Conservation (phyloP, 768 basidiomycete species). For the Hygrophorus pudorinus region DNA sequence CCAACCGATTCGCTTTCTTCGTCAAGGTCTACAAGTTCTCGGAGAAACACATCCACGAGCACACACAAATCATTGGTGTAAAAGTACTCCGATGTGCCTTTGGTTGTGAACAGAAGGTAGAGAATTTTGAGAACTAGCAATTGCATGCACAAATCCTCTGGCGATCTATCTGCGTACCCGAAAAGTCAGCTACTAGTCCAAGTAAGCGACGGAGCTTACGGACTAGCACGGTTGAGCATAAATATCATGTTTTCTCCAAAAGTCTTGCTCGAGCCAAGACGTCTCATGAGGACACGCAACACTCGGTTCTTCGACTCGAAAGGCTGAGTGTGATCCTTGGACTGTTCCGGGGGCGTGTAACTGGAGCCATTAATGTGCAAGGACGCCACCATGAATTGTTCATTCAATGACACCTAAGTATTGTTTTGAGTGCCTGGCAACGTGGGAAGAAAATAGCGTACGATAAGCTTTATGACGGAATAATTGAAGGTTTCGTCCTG, state of each 20-base stretch:
- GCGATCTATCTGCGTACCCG: constrained; percentile 51
- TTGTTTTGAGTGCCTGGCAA: neutral
- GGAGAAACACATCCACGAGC: constrained; percentile 94
- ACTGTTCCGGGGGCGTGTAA: constrained; percentile 4
- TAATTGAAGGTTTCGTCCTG: constrained; percentile 93
- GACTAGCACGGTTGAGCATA: constrained; percentile 93
- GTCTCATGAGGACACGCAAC: constrained; percentile 71
- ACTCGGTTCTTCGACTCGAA: constrained; percentile 64
- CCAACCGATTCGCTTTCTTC: constrained; percentile 89
- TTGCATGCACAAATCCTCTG: constrained; percentile 93
- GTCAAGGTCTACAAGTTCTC: constrained; percentile 84
- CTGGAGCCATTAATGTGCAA: constrained; percentile 19
- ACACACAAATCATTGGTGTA: constrained; percentile 97
- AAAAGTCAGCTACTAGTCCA: neutral
- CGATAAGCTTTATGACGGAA: constrained; percentile 88
- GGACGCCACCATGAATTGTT: constrained; percentile 95
- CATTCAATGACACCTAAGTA: constrained; percentile 79
- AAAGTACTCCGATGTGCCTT: constrained; percentile 90
- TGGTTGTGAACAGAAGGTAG: constrained; percentile 90
- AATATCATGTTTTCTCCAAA: constrained; percentile 99
- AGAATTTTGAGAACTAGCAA: constrained; percentile 89
- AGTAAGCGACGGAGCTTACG: constrained; percentile 19
- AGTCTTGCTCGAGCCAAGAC: constrained; percentile 80
- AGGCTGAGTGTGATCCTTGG: constrained; percentile 12
- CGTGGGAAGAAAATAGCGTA: constrained; percentile 18